Evolutionary conservation across 495 filamentous ascomycete species (phyloP), one percentile per base, ranked within the genome.

Genomic region (Aspergillus leporis): DNA sequence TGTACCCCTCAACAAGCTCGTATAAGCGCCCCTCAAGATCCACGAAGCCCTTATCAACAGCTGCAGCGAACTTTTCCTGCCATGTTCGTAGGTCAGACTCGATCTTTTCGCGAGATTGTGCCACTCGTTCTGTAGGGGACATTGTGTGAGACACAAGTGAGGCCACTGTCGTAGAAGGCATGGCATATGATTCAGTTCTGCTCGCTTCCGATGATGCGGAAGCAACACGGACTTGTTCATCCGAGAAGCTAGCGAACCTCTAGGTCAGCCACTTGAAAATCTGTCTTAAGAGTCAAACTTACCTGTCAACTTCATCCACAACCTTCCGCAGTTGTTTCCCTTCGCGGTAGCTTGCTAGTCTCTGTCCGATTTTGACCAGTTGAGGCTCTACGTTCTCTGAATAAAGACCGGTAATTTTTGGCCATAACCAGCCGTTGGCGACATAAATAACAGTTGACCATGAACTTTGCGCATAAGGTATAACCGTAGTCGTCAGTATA

Each of bases 301-400:
- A 80, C 78, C 70, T 77, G 46, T 86, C 82, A 45, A 79, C 64
- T 25, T 86, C 81, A 53, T 87, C 82, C 16, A 85, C 68, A 34
- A 78, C 81, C 12, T 83, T 78, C 58, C 85, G 78, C 16, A 89
- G 59, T 53, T 80, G 84, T 64, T 83, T 85, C 3, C 82, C 83
- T 57, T 91, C 88, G 13, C 82, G 84, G 73, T 97, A 93, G 57
- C 90, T 83, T 6, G 92, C 94, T 16, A 98, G 82, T 10, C 93
- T 83, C 74, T 97, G 89, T 14, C 91, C 87, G 61, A 99, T 98
- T 61, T 91, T 89, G 50, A 94, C 84, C 0, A 99, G 81, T 69
- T 99, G 94, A 12, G 95, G 95, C 74, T 97, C 92, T 8, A 99
- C 93, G 62, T 93, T 94, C 67, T 94, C 85, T 32, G 87, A 87